phyloP scores from a whole-genome alignment of 495 filamentous ascomycete species.

The Pseudomonodictys pantanalensis region DNA sequence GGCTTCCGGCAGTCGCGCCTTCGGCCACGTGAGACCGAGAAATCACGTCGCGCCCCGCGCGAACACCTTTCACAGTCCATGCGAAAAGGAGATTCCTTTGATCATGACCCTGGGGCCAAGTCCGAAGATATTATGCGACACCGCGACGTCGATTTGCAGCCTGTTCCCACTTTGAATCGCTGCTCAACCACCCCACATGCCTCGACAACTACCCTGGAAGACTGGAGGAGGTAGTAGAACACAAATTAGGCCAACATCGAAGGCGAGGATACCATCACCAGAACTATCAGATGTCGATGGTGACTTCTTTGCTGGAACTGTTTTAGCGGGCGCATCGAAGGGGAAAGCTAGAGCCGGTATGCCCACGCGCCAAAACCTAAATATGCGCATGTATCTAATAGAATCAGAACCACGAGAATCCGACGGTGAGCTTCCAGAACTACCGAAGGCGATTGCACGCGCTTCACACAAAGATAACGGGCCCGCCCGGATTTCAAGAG shows the following conservation, averaged over 20 bases:
- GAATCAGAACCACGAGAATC: background rate
- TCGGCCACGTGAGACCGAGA: too few species aligned
- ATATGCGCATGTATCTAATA: background rate
- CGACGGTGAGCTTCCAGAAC: conserved; percentile 12
- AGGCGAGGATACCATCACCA: background rate
- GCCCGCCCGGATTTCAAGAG: background rate
- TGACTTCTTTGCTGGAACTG: conserved; percentile 16
- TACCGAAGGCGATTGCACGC: background rate
- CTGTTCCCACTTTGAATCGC: too few species aligned
- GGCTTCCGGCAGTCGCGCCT: too few species aligned
- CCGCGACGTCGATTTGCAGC: too few species aligned
- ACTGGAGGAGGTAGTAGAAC: conserved; percentile 4
- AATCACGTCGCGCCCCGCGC: too few species aligned
- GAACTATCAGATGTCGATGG: conserved; percentile 4
- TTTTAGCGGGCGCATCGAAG: conserved; percentile 6
- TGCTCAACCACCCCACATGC: conserved; percentile 11
- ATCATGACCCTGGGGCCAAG: too few species aligned
- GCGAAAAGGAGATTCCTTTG: too few species aligned
- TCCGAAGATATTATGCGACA: too few species aligned
- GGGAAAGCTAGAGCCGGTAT: conserved; percentile 17
- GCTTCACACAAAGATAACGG: background rate
- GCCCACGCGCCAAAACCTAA: background rate
- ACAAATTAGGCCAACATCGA: conserved; percentile 1
- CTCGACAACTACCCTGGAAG: conserved; percentile 30
- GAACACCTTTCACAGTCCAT: too few species aligned